Percentiles rank a stretch among this genome's conserved stretches.
Evolutionary conservation across 2,329 filamentous ascomycete genomes (phyloP).

Genomic region (Acrocalymma vagum): DNA sequence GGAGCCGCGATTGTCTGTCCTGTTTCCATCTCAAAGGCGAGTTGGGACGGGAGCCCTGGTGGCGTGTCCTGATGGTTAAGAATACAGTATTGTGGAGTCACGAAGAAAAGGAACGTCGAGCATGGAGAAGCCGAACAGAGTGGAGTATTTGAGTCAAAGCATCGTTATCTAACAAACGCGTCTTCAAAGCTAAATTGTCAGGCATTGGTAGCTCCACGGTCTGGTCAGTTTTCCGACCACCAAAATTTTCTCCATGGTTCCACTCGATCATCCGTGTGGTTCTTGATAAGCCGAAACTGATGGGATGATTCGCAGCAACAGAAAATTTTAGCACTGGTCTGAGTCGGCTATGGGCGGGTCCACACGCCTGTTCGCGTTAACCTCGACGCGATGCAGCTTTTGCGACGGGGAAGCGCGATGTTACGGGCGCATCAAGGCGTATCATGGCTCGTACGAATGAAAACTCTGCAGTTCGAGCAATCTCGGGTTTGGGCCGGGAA

Average conservation of each 20-base stretch:
- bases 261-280: conserved; percentile 32
- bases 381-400: conserved; percentile 14
- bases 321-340: conserved; percentile 33
- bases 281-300: conserved; percentile 5
- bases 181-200: conserved; percentile 23
- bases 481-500: conserved; percentile 17
- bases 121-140: conserved; percentile 20
- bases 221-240: conserved; percentile 30
- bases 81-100: conserved; percentile 18
- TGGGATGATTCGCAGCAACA: conserved; percentile 27
- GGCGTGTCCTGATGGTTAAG: conserved; percentile 17
- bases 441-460: conserved; percentile 18
- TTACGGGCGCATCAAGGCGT: conserved; percentile 17
- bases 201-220: conserved; percentile 35
- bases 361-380: conserved; percentile 19
- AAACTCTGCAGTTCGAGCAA: conserved; percentile 37
- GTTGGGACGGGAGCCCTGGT: conserved; percentile 14
- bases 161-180: conserved; percentile 25
- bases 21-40: conserved; percentile 29
- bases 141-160: conserved; percentile 32
- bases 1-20: conserved; percentile 9
- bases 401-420: conserved; percentile 12
- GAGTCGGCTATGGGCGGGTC: conserved; percentile 34
- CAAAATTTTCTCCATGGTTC: conserved; percentile 43
- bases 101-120: conserved; percentile 22